Evolutionary conservation across 495 filamentous ascomycete genomes (phyloP), one percentile per base, ranked within the genome.

Genomic region (Hypoxylon trugodes): DNA sequence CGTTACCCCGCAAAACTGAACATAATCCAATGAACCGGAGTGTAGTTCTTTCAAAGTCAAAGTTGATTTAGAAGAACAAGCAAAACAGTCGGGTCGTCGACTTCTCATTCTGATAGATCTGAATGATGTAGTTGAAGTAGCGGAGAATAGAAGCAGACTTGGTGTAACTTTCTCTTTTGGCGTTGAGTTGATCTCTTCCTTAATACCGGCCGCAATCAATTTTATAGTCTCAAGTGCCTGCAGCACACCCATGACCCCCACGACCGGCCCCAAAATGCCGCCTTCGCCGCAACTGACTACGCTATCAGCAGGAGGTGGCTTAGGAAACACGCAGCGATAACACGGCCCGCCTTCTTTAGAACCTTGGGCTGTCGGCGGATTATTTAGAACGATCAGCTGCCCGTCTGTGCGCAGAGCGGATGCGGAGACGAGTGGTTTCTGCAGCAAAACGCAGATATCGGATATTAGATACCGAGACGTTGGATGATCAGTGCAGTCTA

Each of bases 401-500:
- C 95, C 95, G 42, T 96, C 92, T 0, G 86, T 93, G 4, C 88
- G 85, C 18, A 97, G 75, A 0, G 95, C 93, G 2, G 92, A 95
- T 0, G 93, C 94, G 1, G 91, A 95, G 22, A 98, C 86, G 22
- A 98, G 81, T 0, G 92, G 87, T 66, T 93, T 97, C 1, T 79
- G 71, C 1, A 91, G 76, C 7, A 97, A 75, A 1, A 97, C 89
- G 48, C 90, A 92, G 12, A 91, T 83, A 66, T 98, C 95, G 0
- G 93, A 97, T 65, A 98, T 90, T 4, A 98, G 81, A 72, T 98
- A 98, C 33, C 95, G 91, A 0, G 93, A 89, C 4, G 89, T 88
- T 0, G 94, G 95, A 53, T 91, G 91, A 74, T 98, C 95, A 3
- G 93, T 96, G 69, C 95, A 98, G 74, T 98, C 95, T 24, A 98